Evolutionary conservation across 192 early-diverging fungal species (phyloP).

Genomic region (Backusella circina): DNA sequence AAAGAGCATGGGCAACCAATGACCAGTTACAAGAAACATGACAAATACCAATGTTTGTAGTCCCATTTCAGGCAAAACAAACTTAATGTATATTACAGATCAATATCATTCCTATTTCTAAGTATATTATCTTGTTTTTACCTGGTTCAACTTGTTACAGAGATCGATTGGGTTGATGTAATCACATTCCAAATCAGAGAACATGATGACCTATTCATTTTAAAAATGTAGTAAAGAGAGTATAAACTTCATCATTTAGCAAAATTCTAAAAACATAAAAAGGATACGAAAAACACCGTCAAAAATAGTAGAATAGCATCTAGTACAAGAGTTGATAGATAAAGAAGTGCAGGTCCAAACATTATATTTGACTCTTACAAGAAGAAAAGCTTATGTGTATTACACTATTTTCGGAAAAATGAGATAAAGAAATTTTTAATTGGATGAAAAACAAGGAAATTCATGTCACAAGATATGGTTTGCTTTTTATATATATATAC

Average conservation of each 20-base stretch:
- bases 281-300: slow-evolving; percentile 85
- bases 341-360: slow-evolving; percentile 60
- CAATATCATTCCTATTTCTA: neutral
- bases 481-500: neutral
- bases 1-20: slow-evolving; percentile 77
- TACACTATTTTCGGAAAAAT: neutral
- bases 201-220: slow-evolving; percentile 37
- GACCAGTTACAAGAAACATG: slow-evolving; percentile 77
- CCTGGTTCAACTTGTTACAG: slow-evolving; percentile 89
- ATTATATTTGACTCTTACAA: slow-evolving; percentile 23
- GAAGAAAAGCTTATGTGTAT: neutral
- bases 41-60: slow-evolving; percentile 74
- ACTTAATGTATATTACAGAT: slow-evolving; percentile 44
- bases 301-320: slow-evolving; percentile 85
- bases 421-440: neutral
- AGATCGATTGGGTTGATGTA: slow-evolving; percentile 99
- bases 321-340: slow-evolving; percentile 84
- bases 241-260: neutral
- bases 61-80: slow-evolving; percentile 86
- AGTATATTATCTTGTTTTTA: slow-evolving; percentile 23
- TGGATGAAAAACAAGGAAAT: neutral
- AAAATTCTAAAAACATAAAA: slow-evolving; percentile 11
- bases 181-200: slow-evolving; percentile 77
- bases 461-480: neutral
- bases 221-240: neutral